Percentiles rank a stretch among this genome's conserved stretches.
Conservation (phyloP, 768 basidiomycete species). For the Hemileccinum impolitum region DNA sequence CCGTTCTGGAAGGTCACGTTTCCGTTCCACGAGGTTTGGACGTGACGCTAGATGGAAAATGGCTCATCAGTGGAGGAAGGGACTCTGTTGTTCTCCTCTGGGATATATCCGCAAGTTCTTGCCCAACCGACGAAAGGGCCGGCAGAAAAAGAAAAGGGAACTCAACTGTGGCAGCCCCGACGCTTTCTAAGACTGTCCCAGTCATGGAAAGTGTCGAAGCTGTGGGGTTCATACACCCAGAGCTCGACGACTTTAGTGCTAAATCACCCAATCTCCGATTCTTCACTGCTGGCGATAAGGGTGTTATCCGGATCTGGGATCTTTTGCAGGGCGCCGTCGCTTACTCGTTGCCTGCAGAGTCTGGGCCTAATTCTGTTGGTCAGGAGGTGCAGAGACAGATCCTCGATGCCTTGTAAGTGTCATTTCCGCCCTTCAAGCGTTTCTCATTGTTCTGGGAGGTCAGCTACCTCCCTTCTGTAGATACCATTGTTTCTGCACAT, state of each 20-base stretch:
- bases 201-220: conserved; percentile 85
- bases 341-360: conserved; percentile 50
- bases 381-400: conserved; percentile 86
- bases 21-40: conserved; percentile 92
- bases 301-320: conserved; percentile 84
- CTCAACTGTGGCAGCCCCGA: conserved; percentile 47
- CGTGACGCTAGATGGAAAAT: conserved; percentile 79
- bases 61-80: conserved; percentile 87
- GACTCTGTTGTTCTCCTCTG: conserved; percentile 93
- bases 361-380: conserved; percentile 36
- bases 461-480: conserved; percentile 67
- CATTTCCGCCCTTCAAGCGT: conserved; percentile 2
- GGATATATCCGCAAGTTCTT: conserved; percentile 52
- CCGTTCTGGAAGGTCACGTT: conserved; percentile 91
- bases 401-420: conserved; percentile 71
- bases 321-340: conserved; percentile 60
- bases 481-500: conserved; percentile 77
- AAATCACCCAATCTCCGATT: conserved; percentile 50
- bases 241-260: conserved; percentile 40
- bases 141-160: conserved; percentile 41
- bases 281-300: conserved; percentile 92
- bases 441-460: conserved; percentile 14
- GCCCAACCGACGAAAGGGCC: conserved; percentile 5
- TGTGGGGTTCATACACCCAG: conserved; percentile 62
- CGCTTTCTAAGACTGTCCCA: conserved; percentile 75